Evolutionary conservation across 352 stramenopile genomes (phyloP).

Genomic region (Pythium myriotylum): DNA sequence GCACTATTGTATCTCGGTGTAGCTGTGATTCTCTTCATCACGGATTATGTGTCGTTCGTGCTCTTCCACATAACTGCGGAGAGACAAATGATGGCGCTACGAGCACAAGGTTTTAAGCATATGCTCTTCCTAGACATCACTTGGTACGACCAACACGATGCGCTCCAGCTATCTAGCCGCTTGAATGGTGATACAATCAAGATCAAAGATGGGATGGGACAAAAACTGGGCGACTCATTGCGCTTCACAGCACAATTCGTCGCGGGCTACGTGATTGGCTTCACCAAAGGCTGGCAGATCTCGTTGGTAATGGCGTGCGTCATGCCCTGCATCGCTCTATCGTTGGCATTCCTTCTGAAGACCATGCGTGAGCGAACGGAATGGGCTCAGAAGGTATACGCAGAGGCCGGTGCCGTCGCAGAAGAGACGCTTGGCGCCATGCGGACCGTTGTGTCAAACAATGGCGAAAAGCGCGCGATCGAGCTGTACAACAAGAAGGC

Average conservation of each 20-base stretch:
- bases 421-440: slow-evolving; percentile 44
- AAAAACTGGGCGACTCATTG: slow-evolving; percentile 39
- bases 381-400: slow-evolving; percentile 32
- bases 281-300: slow-evolving; percentile 40
- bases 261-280: slow-evolving; percentile 36
- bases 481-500: slow-evolving; percentile 34
- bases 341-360: slow-evolving; percentile 35
- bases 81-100: slow-evolving; percentile 33
- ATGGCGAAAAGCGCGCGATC: slow-evolving; percentile 33
- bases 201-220: slow-evolving; percentile 40
- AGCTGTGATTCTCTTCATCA: slow-evolving; percentile 33
- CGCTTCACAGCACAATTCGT: slow-evolving; percentile 36
- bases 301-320: slow-evolving; percentile 39
- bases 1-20: slow-evolving; percentile 24
- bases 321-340: slow-evolving; percentile 38
- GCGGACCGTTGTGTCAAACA: slow-evolving; percentile 38
- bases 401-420: slow-evolving; percentile 37
- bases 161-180: slow-evolving; percentile 26
- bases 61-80: slow-evolving; percentile 32
- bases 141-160: slow-evolving; percentile 32
- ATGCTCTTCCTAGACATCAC: slow-evolving; percentile 30
- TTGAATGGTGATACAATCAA: slow-evolving; percentile 31
- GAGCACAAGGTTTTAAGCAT: slow-evolving; percentile 15
- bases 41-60: slow-evolving; percentile 34
- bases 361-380: slow-evolving; percentile 27